Percentiles rank a stretch among this genome's conserved stretches.
phyloP scores from a whole-genome alignment of 345 rosid species.

The Salix caprea region DNA sequence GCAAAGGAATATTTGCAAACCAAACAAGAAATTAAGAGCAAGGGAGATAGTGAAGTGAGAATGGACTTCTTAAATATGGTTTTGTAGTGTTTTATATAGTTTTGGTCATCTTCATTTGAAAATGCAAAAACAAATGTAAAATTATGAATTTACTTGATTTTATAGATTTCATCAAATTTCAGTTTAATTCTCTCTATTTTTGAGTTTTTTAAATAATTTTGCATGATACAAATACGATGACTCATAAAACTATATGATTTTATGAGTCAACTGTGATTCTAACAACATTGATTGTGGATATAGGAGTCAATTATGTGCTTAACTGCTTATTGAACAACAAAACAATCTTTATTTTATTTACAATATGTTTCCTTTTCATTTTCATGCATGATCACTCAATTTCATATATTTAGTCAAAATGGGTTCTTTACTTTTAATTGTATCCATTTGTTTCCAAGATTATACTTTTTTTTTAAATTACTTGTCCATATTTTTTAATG shows the following conservation, averaged over 20 bases:
- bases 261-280: too few species aligned
- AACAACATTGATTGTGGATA: not conserved
- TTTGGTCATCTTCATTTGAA: too few species aligned
- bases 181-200: too few species aligned
- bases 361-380: not conserved
- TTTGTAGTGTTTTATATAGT: too few species aligned
- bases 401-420: not conserved
- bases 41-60: not conserved
- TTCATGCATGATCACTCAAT: not conserved
- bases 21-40: not conserved
- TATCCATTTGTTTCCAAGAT: not conserved
- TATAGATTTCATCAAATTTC: too few species aligned
- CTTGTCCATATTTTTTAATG: too few species aligned
- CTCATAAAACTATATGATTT: too few species aligned
- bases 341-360: not conserved
- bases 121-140: too few species aligned
- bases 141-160: too few species aligned
- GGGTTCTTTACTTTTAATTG: not conserved
- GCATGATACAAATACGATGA: too few species aligned
- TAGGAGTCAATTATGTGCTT: conserved; percentile 31
- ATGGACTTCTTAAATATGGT: not conserved
- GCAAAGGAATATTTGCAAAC: conserved; percentile 49
- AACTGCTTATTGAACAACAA: not conserved
- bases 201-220: too few species aligned
- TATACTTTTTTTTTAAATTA: too few species aligned